Evolutionary conservation across 2,329 filamentous ascomycete genomes (phyloP).

Genomic region (Fusarium hostae): DNA sequence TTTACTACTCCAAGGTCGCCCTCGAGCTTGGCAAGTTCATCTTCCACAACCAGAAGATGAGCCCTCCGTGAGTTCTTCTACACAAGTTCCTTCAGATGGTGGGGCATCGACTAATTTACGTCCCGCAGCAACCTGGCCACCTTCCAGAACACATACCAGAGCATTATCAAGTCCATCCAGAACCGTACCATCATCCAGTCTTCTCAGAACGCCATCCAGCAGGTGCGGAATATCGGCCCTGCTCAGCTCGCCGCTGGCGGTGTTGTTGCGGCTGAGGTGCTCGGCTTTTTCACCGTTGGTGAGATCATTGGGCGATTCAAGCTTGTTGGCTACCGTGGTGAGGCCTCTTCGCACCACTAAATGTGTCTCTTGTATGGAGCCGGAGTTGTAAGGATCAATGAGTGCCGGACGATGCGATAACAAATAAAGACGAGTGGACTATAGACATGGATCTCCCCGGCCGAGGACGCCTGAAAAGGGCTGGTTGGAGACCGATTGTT

Average conservation of each 20-base stretch:
- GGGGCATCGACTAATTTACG: slow-evolving; percentile 22
- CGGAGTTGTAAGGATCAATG: slow-evolving; percentile 21
- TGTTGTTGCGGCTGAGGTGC: slow-evolving; percentile 83
- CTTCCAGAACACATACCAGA: slow-evolving; percentile 89
- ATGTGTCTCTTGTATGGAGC: slow-evolving; percentile 25
- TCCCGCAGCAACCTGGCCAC: slow-evolving; percentile 74
- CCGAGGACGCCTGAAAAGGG: slow-evolving; percentile 32
- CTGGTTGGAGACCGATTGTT: slow-evolving; percentile 40
- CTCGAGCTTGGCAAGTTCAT: slow-evolving; percentile 90
- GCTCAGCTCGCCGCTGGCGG: slow-evolving; percentile 78
- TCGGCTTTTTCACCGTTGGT: slow-evolving; percentile 98
- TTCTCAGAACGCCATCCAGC: slow-evolving; percentile 65
- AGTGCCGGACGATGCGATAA: slow-evolving; percentile 29
- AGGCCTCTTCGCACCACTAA: slow-evolving; percentile 71
- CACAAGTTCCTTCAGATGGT: slow-evolving; percentile 16
- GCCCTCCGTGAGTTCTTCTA: slow-evolving; percentile 80
- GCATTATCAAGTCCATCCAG: slow-evolving; percentile 74
- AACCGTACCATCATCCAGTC: slow-evolving; percentile 70
- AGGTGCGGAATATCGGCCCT: slow-evolving; percentile 74
- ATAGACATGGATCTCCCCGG: slow-evolving; percentile 40
- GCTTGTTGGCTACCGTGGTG: slow-evolving; percentile 90
- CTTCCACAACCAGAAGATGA: slow-evolving; percentile 89
- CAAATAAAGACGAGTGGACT: slow-evolving; percentile 35
- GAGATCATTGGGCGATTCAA: slow-evolving; percentile 98
- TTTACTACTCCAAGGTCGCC: slow-evolving; percentile 93